A percentile compares a stretch with the other conserved stretches of the same genome.
These are phyloP conservation scores for Xylaria sp. DNA, from an alignment of 2,329 filamentous ascomycete species.

Conservation along the genomic window DNA sequence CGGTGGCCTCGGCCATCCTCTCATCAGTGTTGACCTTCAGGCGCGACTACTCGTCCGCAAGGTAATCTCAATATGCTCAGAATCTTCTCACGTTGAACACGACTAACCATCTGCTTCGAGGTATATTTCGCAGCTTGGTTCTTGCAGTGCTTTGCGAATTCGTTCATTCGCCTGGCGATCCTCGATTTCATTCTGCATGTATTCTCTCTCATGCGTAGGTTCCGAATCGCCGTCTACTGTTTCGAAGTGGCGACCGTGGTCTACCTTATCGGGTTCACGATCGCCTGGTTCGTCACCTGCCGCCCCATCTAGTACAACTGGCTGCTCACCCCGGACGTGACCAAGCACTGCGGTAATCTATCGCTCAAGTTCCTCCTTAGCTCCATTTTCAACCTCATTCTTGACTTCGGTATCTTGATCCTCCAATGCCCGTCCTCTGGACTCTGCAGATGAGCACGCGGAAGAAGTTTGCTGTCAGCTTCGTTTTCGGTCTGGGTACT, in stretches of 20 bases:
- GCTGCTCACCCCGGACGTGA: not conserved
- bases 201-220: not conserved
- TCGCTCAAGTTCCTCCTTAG: not conserved
- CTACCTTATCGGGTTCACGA: not conserved
- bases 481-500: not conserved
- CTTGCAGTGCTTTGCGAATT: not conserved
- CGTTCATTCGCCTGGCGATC: not conserved
- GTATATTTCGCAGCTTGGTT: not conserved
- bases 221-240: not conserved
- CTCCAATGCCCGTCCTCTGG: not conserved
- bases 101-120: too few species aligned
- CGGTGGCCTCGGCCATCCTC: not conserved
- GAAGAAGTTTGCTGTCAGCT: not conserved
- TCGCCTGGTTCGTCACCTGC: not conserved
- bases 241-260: not conserved
- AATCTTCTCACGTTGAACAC: too few species aligned
- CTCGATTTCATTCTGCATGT: not conserved
- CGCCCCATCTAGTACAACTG: not conserved
- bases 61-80: not conserved
- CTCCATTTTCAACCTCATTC: not conserved
- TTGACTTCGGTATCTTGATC: not conserved
- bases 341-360: not conserved
- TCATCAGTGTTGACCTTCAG: not conserved
- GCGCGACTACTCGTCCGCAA: not conserved
- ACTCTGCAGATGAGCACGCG: not conserved